phyloP scores from a whole-genome alignment of 106 monocot species.

The Dioscorea alata region DNA sequence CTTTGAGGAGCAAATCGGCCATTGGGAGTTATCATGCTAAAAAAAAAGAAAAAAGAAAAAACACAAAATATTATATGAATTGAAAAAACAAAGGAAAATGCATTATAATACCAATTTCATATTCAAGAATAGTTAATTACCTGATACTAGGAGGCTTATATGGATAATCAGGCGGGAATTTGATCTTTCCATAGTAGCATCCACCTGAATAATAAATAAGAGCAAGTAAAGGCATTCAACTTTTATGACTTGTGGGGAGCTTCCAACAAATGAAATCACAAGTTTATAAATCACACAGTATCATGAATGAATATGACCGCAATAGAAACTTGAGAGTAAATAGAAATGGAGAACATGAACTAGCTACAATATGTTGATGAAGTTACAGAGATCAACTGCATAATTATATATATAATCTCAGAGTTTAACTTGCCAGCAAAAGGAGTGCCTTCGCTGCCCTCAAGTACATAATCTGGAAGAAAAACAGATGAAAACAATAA shows the following conservation, averaged over 20 bases:
- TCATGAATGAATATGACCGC: too few relatives aligned
- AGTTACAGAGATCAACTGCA: too few relatives aligned
- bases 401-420: neutral
- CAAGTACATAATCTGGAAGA: conserved; percentile 91
- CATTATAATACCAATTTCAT: neutral
- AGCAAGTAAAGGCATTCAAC: neutral
- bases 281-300: too few relatives aligned
- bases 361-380: neutral
- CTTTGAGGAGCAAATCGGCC: conserved; percentile 91
- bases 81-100: too few relatives aligned
- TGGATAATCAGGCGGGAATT: conserved; percentile 96
- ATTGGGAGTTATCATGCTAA: conserved; percentile 95
- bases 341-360: neutral
- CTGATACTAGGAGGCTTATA: conserved; percentile 98
- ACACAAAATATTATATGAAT: neutral
- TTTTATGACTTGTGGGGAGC: neutral
- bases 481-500: neutral
- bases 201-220: conserved; percentile 48
- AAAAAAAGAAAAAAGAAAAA: conserved; percentile 9
- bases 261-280: too few relatives aligned
- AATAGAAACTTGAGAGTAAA: neutral
- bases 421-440: conserved; percentile 61
- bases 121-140: conserved; percentile 21
- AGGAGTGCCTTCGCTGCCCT: conserved; percentile 94
- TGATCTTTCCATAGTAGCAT: conserved; percentile 96